Evolutionary conservation across 768 basidiomycete species (phyloP).

Genomic region (Suillus paluster): DNA sequence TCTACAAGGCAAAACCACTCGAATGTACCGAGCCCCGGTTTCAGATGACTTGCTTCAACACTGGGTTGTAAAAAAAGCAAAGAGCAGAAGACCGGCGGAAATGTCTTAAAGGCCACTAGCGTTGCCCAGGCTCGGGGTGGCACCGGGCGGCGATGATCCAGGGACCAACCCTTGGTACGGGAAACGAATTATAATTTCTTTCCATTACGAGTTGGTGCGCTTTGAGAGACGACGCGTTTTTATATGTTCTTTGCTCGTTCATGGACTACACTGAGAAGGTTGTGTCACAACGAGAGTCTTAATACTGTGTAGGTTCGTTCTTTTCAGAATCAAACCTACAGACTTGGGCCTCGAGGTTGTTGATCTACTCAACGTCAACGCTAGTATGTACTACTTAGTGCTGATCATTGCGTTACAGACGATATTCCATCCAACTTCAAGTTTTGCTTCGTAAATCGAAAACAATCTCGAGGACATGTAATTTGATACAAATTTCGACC

Average conservation of each 20-base stretch:
- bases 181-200: not conserved
- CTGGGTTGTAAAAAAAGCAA: not conserved
- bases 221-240: not conserved
- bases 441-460: too few relatives aligned
- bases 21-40: constrained; percentile 4
- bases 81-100: constrained; percentile 4
- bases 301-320: not conserved
- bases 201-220: too few relatives aligned
- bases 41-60: constrained; percentile 4
- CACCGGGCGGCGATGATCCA: constrained; percentile 11
- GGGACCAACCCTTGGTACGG: constrained; percentile 1
- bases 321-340: too few relatives aligned
- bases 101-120: not conserved
- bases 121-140: constrained; percentile 9
- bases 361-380: too few relatives aligned
- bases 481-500: constrained; percentile 6
- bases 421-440: too few relatives aligned
- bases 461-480: not conserved
- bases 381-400: too few relatives aligned
- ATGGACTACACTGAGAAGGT: not conserved
- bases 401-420: too few relatives aligned
- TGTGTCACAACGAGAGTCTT: not conserved
- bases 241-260: not conserved
- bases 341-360: not conserved
- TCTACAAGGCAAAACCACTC: not conserved